Evolutionary conservation across 2,329 filamentous ascomycete species (phyloP), one percentile per base, ranked within the genome.

Genomic region (Orbilia quercus): DNA sequence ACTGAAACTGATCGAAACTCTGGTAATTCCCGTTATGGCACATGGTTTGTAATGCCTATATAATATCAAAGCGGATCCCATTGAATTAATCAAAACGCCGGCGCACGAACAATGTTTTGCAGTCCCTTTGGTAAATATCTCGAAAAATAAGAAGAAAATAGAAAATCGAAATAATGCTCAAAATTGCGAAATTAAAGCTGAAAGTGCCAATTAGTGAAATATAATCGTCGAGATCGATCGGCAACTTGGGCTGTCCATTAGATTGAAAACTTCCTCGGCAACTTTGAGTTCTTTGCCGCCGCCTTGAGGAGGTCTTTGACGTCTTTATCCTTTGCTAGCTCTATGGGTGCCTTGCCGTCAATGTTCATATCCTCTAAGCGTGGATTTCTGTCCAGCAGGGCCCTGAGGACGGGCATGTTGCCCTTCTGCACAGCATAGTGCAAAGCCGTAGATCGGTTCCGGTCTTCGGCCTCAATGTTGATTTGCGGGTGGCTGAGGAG

Each of bases 381-480:
- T 12, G 66, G 71, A 11, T 55, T 60, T 7, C 64, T 73, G 25
- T 75, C 66, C 0, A 76, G 47, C 0, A 76, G 62, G 34, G 73
- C 25, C 16, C 53, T 62, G 7, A 63, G 55, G 7, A 70, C 70
- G 3, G 47, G 50, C 7, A 73, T 66, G 4, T 64, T 70, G 11
- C 72, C 75, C 34, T 63, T 64, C 20, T 63, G 57, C 1, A 71
- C 75, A 9, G 75, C 72, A 22, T 75, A 71, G 51, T 76, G 75
- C 2, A 76, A 58, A 12, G 72, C 66, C 7, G 75, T 75, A 0
- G 71, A 74, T 1, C 75, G 71, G 16, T 73, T 64, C 11, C 53
- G 36, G 44, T 76, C 74, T 51, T 71, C 65, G 9, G 69, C 64
- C 31, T 64, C 40, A 4, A 73, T 58, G 28, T 73, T 64, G 25